These are phyloP conservation scores for Eucalyptus albens DNA, from an alignment of 345 rosid genomes.

Conservation along the genomic window DNA sequence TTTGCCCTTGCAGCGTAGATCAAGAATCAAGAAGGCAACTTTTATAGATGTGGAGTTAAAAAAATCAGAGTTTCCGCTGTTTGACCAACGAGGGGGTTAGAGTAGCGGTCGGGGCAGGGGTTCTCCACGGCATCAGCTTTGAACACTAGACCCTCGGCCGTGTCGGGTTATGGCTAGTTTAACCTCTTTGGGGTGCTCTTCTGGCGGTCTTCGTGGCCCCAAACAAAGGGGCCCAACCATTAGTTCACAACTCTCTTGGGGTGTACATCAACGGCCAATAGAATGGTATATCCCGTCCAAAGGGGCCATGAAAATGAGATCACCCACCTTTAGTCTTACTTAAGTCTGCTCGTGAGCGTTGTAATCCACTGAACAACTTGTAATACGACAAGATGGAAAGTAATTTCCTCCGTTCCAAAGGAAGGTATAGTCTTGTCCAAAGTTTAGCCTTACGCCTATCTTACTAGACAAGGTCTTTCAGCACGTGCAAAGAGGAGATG, in stretches of 20 bases:
- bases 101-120: no score
- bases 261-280: background rate
- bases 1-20: background rate
- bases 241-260: rapidly evolving
- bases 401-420: no score
- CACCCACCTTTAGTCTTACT: no score
- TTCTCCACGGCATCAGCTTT: no score
- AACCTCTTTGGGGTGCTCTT: background rate
- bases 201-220: background rate
- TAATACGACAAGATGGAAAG: no score
- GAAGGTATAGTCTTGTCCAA: no score
- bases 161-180: background rate
- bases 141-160: background rate
- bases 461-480: no score
- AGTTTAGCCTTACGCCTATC: no score
- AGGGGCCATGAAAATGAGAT: background rate
- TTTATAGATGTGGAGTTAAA: background rate
- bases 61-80: background rate
- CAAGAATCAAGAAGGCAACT: background rate
- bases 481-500: no score
- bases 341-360: no score
- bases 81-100: background rate
- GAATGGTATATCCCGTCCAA: no score
- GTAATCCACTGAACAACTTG: no score
- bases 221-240: background rate